phyloP scores from a whole-genome alignment of 768 basidiomycete species.

The Podaxis pistillaris region DNA sequence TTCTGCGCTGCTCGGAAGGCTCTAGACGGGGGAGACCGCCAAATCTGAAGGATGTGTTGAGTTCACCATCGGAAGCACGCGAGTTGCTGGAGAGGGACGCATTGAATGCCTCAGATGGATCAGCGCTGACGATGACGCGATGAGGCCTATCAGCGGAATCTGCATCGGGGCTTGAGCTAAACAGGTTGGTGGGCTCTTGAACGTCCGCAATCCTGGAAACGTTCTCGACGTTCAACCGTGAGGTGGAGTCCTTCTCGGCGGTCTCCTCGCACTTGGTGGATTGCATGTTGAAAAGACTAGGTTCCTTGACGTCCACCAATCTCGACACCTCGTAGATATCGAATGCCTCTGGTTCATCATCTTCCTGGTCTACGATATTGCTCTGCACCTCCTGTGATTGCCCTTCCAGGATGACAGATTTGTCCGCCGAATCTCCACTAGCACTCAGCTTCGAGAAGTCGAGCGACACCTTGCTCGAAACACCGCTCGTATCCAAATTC shows the following conservation, averaged over 20 bases:
- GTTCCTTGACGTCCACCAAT: conserved; percentile 32
- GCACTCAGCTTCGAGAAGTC: not conserved
- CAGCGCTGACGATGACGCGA: conserved; percentile 32
- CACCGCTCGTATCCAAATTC: not conserved
- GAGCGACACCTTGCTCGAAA: not conserved
- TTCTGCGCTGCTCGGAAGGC: conserved; percentile 21
- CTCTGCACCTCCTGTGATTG: conserved; percentile 15
- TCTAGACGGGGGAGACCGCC: conserved; percentile 46
- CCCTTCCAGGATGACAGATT: conserved; percentile 16
- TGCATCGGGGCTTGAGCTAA: conserved; percentile 24
- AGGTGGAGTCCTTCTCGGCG: not conserved
- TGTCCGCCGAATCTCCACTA: conserved; percentile 17
- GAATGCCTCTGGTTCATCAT: conserved; percentile 16
- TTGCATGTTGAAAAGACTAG: conserved; percentile 17
- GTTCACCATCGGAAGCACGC: conserved; percentile 59
- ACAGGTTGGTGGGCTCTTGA: conserved; percentile 30
- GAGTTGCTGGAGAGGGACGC: conserved; percentile 26
- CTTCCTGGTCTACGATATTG: conserved; percentile 8
- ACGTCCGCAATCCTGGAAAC: conserved; percentile 22
- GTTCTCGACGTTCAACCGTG: conserved; percentile 16
- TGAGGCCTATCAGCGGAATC: conserved; percentile 29
- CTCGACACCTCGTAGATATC: conserved; percentile 27
- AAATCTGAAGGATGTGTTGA: conserved; percentile 74
- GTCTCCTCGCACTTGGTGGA: conserved; percentile 15
- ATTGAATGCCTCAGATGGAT: conserved; percentile 16